Evolutionary conservation across 345 rosid genomes (phyloP).

Genomic region (Citrus sinensis): DVS_A1.0 CM039168.1:27882501-27883000

Average conservation of each 20-base stretch:
- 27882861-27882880: not conserved
- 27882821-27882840: constrained; percentile 97
- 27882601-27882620: not conserved
- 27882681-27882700: not conserved
- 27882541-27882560: constrained; percentile 78
- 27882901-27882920: not conserved
- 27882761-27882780: constrained; percentile 83
- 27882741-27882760: constrained; percentile 94
- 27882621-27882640: not conserved
- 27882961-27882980: not conserved
- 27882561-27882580: constrained; percentile 70
- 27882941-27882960: not conserved
- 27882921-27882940: constrained; percentile 1
- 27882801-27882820: constrained; percentile 69
- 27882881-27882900: not conserved
- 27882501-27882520: constrained; percentile 95
- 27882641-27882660: not conserved
- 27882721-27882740: not conserved
- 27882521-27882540: constrained; percentile 70
- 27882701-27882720: not conserved
- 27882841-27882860: constrained; percentile 88
- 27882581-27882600: constrained; percentile 7
- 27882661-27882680: not conserved
- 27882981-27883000: not conserved
- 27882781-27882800: constrained; percentile 78